Base-by-base conservation (phyloP, 2,329 filamentous ascomycete genomes). In the Metarhizium robertsii region DNA sequence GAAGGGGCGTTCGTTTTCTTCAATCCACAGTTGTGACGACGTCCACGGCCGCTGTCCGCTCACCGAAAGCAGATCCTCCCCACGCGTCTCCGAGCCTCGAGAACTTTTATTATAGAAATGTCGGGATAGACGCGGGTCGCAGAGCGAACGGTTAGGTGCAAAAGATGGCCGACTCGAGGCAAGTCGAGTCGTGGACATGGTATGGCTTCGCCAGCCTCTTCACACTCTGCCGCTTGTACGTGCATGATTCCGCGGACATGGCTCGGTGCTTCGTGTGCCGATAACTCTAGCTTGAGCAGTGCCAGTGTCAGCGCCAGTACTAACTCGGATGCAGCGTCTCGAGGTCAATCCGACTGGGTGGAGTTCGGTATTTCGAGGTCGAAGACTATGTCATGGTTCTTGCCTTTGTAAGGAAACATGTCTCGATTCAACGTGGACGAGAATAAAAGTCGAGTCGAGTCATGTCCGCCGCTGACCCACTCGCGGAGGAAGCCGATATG, bases 181-280 rank as follows among this genome's bases (percentile, higher is more conserved):
- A 50, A 5, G 34, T 52, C 11, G 54, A 55, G 50, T 42, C 54
- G 34, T 55, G 54, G 54, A 52, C 54, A 7, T 55, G 54, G 50
- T 55, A 52, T 52, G 43, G 54, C 54, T 48, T 55, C 8, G 54
- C 54, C 50, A 50, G 50, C 46, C 50, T 56, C 4, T 53, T 53
- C 18, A 50, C 54, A 13, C 29, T 53, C 11, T 50, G 50, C 18
- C 50, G 46, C 34, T 56, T 56, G 46, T 56, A 53, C 3, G 50
- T 40, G 7, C 4, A n/a, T 25, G 25, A 18, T 3, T 13, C 6
- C 14, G 14, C 49, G 13, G 25, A 25, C 25, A 25, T 25, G 25
- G 25, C 25, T 25, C 25, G 25, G 25, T 25, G 25, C 25, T 25
- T 25, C 25, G 25, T 25, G 25, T 1, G 25, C 25, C 25, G 25